Conservation (phyloP, 768 basidiomycete genomes). For the Rhodotorula paludigena region DNA sequence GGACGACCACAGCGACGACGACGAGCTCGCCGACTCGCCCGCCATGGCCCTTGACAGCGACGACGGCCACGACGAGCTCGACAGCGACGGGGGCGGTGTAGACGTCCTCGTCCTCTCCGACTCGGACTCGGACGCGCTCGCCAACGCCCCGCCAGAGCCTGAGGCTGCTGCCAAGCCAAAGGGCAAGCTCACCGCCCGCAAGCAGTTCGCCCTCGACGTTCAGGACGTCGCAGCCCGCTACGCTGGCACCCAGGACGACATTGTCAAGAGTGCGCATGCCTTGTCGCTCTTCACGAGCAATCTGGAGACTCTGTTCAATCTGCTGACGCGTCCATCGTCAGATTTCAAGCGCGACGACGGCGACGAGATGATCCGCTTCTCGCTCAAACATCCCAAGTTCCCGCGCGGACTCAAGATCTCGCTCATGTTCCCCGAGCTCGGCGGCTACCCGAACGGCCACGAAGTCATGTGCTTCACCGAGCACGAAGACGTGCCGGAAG, state of each 20-base stretch:
- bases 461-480: constrained; percentile 58
- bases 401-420: constrained; percentile 13
- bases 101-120: constrained; percentile 1
- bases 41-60: too few species aligned
- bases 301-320: too few species aligned
- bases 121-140: constrained; percentile 10
- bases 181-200: constrained; percentile 33
- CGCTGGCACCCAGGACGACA: not conserved
- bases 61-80: not conserved
- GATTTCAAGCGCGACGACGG: constrained; percentile 29
- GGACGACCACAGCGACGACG: not conserved
- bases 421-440: constrained; percentile 34
- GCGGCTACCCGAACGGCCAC: constrained; percentile 58
- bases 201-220: constrained; percentile 30
- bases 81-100: not conserved
- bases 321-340: too few species aligned
- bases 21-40: not conserved
- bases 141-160: not conserved
- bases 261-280: constrained; percentile 6
- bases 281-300: not conserved
- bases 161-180: not conserved
- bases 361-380: constrained; percentile 29
- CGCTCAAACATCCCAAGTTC: constrained; percentile 14
- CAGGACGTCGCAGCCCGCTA: not conserved
- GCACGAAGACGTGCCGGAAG: constrained; percentile 53